A percentile compares a stretch with the other conserved stretches of the same genome.
phyloP scores from a whole-genome alignment of 2,329 filamentous ascomycete genomes.

The Mycosphaerella arachidis region DNA sequence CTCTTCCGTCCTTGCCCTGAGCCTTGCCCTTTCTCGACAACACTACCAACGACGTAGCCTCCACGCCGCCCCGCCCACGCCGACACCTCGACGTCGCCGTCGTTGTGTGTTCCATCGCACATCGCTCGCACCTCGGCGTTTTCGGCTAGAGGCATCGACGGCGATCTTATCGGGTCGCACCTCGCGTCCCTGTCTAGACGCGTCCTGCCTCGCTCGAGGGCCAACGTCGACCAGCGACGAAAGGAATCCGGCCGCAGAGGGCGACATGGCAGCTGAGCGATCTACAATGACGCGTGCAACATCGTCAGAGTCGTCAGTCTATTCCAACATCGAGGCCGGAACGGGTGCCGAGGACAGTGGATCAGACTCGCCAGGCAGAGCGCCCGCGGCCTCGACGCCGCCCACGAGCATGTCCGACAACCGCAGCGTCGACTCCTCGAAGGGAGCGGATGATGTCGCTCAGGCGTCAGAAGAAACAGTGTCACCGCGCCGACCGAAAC shows the following conservation, averaged over 20 bases:
- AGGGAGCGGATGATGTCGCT: constrained; percentile 23
- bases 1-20: background rate
- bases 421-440: constrained; percentile 48
- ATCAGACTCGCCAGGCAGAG: constrained; percentile 45
- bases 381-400: constrained; percentile 57
- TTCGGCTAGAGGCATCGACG: background rate
- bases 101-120: background rate
- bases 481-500: constrained; percentile 47
- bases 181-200: background rate
- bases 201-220: background rate
- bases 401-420: constrained; percentile 63
- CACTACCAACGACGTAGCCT: background rate
- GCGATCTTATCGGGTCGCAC: background rate
- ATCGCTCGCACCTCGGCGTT: background rate
- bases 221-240: background rate
- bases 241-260: background rate
- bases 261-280: constrained; percentile 6
- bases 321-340: constrained; percentile 40
- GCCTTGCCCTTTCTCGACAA: background rate
- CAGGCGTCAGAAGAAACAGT: constrained; percentile 13
- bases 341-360: constrained; percentile 31
- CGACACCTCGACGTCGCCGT: background rate
- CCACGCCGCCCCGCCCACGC: background rate
- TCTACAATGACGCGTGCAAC: constrained; percentile 33
- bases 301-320: constrained; percentile 40